A percentile compares a stretch with the other conserved stretches of the same genome.
These are phyloP conservation scores for Termitomyces heimii DNA, from an alignment of 768 basidiomycete genomes.

Conservation along the genomic window DNA sequence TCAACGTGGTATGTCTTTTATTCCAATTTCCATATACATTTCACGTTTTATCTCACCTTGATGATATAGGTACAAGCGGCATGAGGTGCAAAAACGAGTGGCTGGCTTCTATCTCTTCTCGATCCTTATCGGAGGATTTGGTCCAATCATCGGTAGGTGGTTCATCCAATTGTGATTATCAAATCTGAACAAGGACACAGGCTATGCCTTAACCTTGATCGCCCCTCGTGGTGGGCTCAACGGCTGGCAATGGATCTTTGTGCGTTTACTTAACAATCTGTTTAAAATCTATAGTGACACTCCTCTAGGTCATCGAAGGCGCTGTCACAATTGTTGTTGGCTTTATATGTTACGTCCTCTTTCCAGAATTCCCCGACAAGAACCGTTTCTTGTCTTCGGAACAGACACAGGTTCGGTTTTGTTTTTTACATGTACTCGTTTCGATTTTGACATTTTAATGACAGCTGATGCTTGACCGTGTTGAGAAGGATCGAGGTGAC, in stretches of 20 bases:
- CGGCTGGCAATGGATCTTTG: constrained; percentile 26
- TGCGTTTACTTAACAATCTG: constrained; percentile 2
- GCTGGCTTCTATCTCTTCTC: constrained; percentile 27
- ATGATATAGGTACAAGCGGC: constrained; percentile 27
- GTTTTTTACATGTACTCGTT: not conserved
- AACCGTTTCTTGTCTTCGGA: constrained; percentile 27
- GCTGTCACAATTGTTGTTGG: constrained; percentile 18
- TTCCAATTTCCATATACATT: too few species aligned
- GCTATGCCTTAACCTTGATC: constrained; percentile 12
- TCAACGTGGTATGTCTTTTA: constrained; percentile 26
- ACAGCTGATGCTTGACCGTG: constrained; percentile 20
- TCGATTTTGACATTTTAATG: not conserved
- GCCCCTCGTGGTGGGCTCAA: constrained; percentile 10
- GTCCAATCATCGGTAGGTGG: constrained; percentile 17
- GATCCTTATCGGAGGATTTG: constrained; percentile 24
- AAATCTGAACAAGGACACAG: constrained; percentile 1
- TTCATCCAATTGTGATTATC: too few species aligned
- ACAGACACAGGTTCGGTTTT: constrained; percentile 23
- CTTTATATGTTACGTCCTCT: constrained; percentile 15
- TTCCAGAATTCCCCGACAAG: constrained; percentile 21
- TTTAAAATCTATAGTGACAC: not conserved
- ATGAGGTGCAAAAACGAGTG: constrained; percentile 36
- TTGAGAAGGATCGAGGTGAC: constrained; percentile 32
- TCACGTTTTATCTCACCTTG: not conserved
- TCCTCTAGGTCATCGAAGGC: constrained; percentile 20